Evolutionary conservation across 805 yeast species (phyloP).

Genomic region (Schwanniomyces polymorphus): DNA sequence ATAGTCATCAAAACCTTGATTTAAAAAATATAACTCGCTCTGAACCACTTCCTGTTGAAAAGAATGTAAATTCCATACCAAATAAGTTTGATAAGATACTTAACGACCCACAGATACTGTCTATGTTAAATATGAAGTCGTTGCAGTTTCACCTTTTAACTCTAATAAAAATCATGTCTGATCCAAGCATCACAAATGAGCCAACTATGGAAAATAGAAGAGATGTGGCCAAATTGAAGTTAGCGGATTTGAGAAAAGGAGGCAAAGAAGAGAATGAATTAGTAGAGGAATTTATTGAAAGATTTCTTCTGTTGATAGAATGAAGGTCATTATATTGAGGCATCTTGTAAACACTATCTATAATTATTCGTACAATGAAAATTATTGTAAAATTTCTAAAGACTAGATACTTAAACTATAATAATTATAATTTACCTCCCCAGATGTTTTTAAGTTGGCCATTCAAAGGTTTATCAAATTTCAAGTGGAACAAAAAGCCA

Average conservation of each 20-base stretch:
- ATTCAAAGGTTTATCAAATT: conserved; percentile 29
- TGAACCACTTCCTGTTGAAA: conserved; percentile 12
- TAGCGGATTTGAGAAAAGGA: conserved; percentile 58
- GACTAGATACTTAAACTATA: neutral
- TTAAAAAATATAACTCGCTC: neutral
- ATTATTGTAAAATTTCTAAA: no score
- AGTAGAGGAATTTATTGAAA: conserved; percentile 66
- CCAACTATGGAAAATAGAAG: conserved; percentile 51
- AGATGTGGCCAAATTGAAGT: conserved; percentile 60
- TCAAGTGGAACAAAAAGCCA: conserved; percentile 56
- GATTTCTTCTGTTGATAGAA: conserved; percentile 19
- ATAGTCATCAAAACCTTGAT: conserved; percentile 21
- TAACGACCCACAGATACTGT: conserved; percentile 41
- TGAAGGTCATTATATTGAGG: conserved; percentile 8
- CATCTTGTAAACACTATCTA: no score
- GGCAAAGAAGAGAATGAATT: conserved; percentile 67
- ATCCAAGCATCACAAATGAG: conserved; percentile 50
- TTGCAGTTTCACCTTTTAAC: conserved; percentile 56
- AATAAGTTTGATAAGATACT: conserved; percentile 25
- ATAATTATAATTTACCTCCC: conserved; percentile 22
- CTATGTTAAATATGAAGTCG: conserved; percentile 50
- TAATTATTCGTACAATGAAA: no score
- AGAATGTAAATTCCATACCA: neutral
- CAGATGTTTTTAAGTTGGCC: conserved; percentile 26
- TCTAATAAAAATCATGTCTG: conserved; percentile 47